Percentiles rank a stretch among this genome's conserved stretches.
These are phyloP conservation scores for Collybia mongolica DNA, from an alignment of 768 basidiomycete species.

Conservation along the genomic window DNA sequence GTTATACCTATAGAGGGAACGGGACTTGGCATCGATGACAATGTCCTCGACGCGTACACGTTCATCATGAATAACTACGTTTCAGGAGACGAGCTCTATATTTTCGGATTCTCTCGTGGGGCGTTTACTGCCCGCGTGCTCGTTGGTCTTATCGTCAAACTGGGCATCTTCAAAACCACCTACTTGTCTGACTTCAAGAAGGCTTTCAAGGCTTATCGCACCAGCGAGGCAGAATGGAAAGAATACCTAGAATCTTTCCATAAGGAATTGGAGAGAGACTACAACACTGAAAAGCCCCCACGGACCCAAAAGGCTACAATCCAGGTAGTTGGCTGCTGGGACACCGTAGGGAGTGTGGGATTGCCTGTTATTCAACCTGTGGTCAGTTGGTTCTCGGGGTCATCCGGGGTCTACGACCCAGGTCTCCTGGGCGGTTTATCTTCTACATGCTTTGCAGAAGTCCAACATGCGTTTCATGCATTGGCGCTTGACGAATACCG, in stretches of 20 bases:
- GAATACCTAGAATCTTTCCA: too few species aligned
- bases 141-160: conserved; percentile 1
- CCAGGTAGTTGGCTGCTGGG: too few species aligned
- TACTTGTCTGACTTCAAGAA: background rate
- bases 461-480: conserved; percentile 6
- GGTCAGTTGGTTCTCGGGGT: too few species aligned
- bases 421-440: too few species aligned
- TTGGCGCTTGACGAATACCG: conserved; percentile 10
- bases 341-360: too few species aligned
- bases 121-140: conserved; percentile 8
- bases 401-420: too few species aligned
- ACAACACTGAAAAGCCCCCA: too few species aligned
- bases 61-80: conserved; percentile 3
- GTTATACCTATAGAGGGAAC: background rate
- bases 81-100: background rate
- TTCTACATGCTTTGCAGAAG: background rate
- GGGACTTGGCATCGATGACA: background rate
- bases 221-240: too few species aligned
- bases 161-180: conserved; percentile 3
- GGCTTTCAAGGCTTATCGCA: background rate
- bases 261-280: too few species aligned
- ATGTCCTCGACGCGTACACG: conserved; percentile 5
- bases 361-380: too few species aligned
- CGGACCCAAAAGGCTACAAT: too few species aligned
- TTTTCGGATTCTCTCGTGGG: background rate